phyloP scores from a whole-genome alignment of 306 rosid genomes.

The Lotus japonicus region DNA sequence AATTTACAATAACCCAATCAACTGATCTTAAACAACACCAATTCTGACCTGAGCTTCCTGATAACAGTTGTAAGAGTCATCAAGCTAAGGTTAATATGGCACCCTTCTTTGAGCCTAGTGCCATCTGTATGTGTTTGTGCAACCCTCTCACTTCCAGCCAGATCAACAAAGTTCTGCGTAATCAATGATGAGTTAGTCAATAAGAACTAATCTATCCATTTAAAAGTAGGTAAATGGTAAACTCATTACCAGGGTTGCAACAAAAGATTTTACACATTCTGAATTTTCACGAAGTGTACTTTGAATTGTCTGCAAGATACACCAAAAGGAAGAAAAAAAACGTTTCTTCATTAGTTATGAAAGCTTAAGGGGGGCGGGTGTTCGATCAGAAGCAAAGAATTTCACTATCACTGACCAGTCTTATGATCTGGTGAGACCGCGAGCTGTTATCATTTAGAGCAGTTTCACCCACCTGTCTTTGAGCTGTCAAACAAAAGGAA shows the following conservation, averaged over 20 bases:
- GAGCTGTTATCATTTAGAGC: slow-evolving; percentile 95
- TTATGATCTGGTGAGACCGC: slow-evolving; percentile 96
- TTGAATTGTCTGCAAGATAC: slow-evolving; percentile 70
- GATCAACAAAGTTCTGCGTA: slow-evolving; percentile 90
- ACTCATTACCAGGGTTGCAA: slow-evolving; percentile 86
- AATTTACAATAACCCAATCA: not conserved
- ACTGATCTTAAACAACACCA: not conserved
- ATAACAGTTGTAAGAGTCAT: slow-evolving; percentile 99
- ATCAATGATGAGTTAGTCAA: not conserved
- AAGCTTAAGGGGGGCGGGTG: not conserved
- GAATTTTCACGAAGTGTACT: slow-evolving; percentile 84
- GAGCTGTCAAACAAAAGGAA: slow-evolving; percentile 53
- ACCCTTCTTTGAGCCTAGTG: slow-evolving; percentile 96
- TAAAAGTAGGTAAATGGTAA: not conserved
- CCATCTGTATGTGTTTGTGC: slow-evolving; percentile 97
- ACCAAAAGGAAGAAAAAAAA: not conserved
- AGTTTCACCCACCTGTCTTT: slow-evolving; percentile 99
- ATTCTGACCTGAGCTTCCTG: slow-evolving; percentile 91
- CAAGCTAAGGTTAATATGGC: slow-evolving; percentile 97
- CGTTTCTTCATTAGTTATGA: not conserved
- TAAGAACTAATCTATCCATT: not conserved
- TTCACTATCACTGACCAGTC: slow-evolving; percentile 57
- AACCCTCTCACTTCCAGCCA: slow-evolving; percentile 99
- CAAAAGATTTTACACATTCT: slow-evolving; percentile 79
- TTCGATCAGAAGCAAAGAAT: not conserved